phyloP scores from a whole-genome alignment of 73 alveolate genomes.

The Paramecium caudatum region DNA sequence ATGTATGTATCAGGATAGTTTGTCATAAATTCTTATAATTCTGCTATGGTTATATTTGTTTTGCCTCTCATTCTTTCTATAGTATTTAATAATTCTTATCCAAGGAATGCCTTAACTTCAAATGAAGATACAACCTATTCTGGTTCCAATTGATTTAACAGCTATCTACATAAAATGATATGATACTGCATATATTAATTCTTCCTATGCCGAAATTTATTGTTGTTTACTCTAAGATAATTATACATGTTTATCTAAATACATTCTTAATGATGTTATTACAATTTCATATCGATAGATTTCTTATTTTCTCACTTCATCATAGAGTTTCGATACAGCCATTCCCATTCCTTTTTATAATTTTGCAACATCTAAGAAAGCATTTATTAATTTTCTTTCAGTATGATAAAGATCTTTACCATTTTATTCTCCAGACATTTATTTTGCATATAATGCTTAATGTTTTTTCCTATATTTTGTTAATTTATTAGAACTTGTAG shows the following conservation, averaged over 20 bases:
- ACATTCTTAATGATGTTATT: constrained; percentile 15
- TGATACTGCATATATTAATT: constrained; percentile 37
- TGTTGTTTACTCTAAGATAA: constrained; percentile 9
- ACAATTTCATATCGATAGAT: constrained; percentile 13
- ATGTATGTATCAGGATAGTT: constrained; percentile 37
- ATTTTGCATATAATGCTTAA: neutral
- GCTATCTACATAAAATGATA: neutral
- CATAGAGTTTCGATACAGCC: constrained; percentile 23
- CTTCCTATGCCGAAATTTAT: constrained; percentile 40
- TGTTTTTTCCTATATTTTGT: constrained; percentile 36
- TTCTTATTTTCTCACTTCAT: constrained; percentile 51
- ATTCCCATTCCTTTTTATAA: constrained; percentile 6
- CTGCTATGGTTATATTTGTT: neutral
- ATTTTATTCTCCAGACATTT: neutral
- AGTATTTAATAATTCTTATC: neutral
- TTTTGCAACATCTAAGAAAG: constrained; percentile 19
- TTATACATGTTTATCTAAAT: constrained; percentile 62
- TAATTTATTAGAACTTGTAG: neutral
- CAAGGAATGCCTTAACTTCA: neutral
- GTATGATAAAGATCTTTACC: constrained; percentile 49
- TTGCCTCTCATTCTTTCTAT: neutral
- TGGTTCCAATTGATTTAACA: neutral
- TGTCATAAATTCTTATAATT: neutral
- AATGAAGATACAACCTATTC: constrained; percentile 23
- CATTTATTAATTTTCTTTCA: constrained; percentile 21